Evolutionary conservation across 805 yeast genomes (phyloP).

Genomic region (Debaryomyces maramus): DNA sequence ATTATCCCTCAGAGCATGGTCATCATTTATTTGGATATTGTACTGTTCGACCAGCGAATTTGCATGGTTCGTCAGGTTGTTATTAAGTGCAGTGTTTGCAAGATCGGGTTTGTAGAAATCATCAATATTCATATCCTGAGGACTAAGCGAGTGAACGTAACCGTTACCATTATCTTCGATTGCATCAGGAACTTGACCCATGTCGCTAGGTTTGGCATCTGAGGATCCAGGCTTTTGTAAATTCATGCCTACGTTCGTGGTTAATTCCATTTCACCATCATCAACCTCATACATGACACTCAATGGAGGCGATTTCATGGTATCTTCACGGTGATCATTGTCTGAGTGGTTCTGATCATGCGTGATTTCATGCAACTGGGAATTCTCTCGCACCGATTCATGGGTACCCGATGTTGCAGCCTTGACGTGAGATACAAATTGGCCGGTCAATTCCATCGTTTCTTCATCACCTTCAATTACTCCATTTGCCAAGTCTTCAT

Average conservation of each 20-base stretch:
- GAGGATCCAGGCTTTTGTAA: not conserved
- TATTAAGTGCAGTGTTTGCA: not conserved
- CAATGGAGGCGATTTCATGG: not conserved
- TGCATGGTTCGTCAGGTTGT: not conserved
- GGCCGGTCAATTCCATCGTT: conserved; percentile 33
- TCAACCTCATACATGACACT: conserved; percentile 12
- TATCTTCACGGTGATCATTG: not conserved
- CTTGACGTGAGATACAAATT: conserved; percentile 3
- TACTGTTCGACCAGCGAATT: not conserved
- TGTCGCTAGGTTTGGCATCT: not conserved
- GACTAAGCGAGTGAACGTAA: not conserved
- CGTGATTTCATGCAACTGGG: no score
- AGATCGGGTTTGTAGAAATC: no score
- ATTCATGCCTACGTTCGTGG: conserved; percentile 10
- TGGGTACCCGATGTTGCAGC: no score
- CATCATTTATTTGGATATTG: not conserved
- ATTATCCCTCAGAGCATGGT: not conserved
- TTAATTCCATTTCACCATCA: conserved; percentile 27
- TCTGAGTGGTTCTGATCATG: no score
- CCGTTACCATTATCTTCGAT: not conserved
- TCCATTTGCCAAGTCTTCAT: conserved; percentile 14
- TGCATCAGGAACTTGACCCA: not conserved
- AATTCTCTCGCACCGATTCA: no score
- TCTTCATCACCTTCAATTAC: conserved; percentile 19
- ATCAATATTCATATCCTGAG: not conserved